Evolutionary conservation across 108 stramenopile species (phyloP), one percentile per base, ranked within the genome.

Genomic region (Tribonema minus): DNA sequence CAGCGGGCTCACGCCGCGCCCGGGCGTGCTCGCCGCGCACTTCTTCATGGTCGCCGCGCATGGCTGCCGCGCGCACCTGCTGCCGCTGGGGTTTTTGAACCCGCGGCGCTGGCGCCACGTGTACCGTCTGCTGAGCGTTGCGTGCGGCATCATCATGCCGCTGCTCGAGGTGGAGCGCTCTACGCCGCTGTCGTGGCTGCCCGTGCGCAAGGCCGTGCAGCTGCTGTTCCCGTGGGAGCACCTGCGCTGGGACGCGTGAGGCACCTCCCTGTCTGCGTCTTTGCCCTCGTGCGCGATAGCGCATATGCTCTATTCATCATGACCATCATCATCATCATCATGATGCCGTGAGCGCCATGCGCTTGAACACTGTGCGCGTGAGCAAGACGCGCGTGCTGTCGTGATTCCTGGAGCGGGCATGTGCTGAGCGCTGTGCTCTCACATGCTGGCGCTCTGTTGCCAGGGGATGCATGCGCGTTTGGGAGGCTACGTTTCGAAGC

Each of bases 11-110:
- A 85, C 84, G 25, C 86, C 85, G 4, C 40, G 33, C 6, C 86
- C 86, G 12, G 61, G 71, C 71, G 84, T 85, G 0, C 30, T 86
- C 28, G 46, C 75, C 27, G 37, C 82, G 34, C 86, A 86, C 71
- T 86, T 86, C 40, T 86, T 86, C 69, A 69, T 84, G 81, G 86
- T 86, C 26, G 86, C 86, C 1, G 38, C 67, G 0, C 68, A 85
- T 15, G 86, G 81, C 29, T 33, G 76, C 28, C 38, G 79, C 37
- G 30, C 5, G 30, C 35, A 82, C 38, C 46, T 86, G 35, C 39
- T 82, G 76, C 85, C 85, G 7, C 25, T 3, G 5, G 66, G 74
- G 0, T 12, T 83, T 3, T 6, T 70, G 33, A 54, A 54, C 46
- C 46, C 46, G 9, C 9, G 9, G 46, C 9, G 20, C 46, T 54